Evolutionary conservation across 2,329 filamentous ascomycete species (phyloP), one percentile per base, ranked within the genome.

Genomic region (Aspergillus persii): DNA sequence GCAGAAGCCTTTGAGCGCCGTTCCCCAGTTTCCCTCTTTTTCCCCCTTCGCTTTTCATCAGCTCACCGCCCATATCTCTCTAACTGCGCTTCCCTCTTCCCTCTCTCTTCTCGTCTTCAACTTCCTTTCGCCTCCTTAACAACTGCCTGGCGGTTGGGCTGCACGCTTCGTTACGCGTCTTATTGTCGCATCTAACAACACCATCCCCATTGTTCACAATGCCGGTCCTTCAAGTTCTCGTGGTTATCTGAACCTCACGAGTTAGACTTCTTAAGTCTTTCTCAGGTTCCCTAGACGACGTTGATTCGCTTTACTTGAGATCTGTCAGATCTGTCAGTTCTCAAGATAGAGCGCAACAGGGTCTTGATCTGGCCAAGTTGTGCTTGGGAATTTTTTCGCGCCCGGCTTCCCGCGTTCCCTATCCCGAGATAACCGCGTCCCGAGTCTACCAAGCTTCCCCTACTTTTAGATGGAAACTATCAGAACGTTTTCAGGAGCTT

Each of bases 21-120:
- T 39, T 50, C 44, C 53, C 23, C 52, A 50, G 51, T 31, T 58
- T 23, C 51, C 54, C n/a, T 57, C 50, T 36, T 54, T 48, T 36
- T 36, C 5, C 33, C 33, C 52, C 54, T 41, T 59, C 50, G 18
- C 27, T 54, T 48, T 54, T 57, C 57, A 51, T 33, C 55, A 60
- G 54, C 60, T 62, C 60, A 62, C 60, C 60, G 60, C 57, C 54
- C 54, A 51, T 57, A 60, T 48, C 41, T 63, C 41, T 63, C 49
- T 46, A 55, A 46, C 31, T 54, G 49, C 51, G 33, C 50, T 50
- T 50, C 29, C 54, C 47, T 57, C 51, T 51, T 50, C 15, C 47
- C 44, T 60, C 58, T 60, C 58, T 57, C 52, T 53, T 49, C 49
- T 33, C 46, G 47, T 36, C 41, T 36, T 54, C 26, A 53, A 48